phyloP scores from a whole-genome alignment of 2,329 filamentous ascomycete genomes.

The Dactylellina parvicollis region DNA sequence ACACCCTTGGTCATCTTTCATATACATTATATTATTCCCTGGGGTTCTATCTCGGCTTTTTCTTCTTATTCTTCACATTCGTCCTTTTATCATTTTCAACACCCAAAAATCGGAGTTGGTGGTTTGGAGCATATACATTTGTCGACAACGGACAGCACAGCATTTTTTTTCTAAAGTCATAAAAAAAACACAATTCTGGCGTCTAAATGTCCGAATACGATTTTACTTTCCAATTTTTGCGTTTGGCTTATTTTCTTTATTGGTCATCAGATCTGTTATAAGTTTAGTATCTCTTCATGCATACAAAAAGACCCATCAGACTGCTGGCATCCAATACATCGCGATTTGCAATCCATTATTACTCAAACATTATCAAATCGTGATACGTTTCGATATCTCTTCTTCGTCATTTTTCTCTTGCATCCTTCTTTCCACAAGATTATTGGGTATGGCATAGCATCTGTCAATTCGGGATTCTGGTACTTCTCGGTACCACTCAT shows the following conservation, averaged over 20 bases:
- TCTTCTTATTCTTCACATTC: background rate
- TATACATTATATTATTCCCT: constrained; percentile 6
- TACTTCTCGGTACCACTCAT: too few species aligned
- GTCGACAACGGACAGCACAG: constrained; percentile 9
- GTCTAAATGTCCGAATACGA: constrained; percentile 34
- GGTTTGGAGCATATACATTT: constrained; percentile 49
- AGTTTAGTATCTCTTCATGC: background rate
- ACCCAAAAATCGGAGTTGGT: constrained; percentile 47
- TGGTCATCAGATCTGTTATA: constrained; percentile 4
- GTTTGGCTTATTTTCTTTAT: constrained; percentile 16
- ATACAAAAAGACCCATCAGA: background rate
- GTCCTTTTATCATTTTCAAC: constrained; percentile 8
- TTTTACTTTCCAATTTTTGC: constrained; percentile 18
- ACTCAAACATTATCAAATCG: too few species aligned
- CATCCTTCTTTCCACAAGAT: too few species aligned
- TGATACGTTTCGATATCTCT: too few species aligned
- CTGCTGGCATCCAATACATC: background rate
- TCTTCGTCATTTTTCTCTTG: too few species aligned
- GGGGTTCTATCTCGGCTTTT: background rate
- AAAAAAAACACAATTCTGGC: constrained; percentile 48
- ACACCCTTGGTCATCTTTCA: constrained; percentile 1
- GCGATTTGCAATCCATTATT: too few species aligned
- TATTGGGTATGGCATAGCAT: too few species aligned
- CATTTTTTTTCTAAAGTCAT: constrained; percentile 3
- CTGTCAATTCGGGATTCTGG: too few species aligned